Conservation (phyloP, 441 rosid species). For the Monsonia emarginata region DNA sequence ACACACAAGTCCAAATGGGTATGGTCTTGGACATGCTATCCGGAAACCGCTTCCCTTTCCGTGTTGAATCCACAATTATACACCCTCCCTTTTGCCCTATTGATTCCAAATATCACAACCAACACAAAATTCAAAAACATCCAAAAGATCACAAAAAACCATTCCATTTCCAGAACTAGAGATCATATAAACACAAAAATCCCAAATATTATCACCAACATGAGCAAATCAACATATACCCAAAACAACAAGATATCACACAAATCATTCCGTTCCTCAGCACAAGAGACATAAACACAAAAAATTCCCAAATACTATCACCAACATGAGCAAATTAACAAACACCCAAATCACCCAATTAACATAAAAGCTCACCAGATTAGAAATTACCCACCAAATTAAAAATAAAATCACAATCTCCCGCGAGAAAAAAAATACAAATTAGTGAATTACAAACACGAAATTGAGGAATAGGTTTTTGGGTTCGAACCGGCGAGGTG, state of each 20-base stretch:
- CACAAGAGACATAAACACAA: background rate
- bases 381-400: background rate
- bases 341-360: background rate
- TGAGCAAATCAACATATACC: background rate
- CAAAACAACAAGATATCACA: background rate
- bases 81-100: constrained; percentile 91
- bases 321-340: no score
- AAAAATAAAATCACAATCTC: background rate
- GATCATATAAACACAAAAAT: no score
- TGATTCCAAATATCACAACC: constrained; percentile 10
- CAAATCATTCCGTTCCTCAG: no score
- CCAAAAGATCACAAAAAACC: no score
- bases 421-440: background rate
- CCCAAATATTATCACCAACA: background rate
- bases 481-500: constrained; percentile 42
- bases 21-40: constrained; percentile 96
- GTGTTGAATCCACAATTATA: constrained; percentile 68
- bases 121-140: background rate
- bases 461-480: background rate
- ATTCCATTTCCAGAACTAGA: no score
- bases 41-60: constrained; percentile 83
- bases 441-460: background rate
- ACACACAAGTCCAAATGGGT: constrained; percentile 82
- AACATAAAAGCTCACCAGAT: no score
- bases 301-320: background rate